These are phyloP conservation scores for Talaromyces adpressus DNA, from an alignment of 495 filamentous ascomycete species.

Conservation along the genomic window DNA sequence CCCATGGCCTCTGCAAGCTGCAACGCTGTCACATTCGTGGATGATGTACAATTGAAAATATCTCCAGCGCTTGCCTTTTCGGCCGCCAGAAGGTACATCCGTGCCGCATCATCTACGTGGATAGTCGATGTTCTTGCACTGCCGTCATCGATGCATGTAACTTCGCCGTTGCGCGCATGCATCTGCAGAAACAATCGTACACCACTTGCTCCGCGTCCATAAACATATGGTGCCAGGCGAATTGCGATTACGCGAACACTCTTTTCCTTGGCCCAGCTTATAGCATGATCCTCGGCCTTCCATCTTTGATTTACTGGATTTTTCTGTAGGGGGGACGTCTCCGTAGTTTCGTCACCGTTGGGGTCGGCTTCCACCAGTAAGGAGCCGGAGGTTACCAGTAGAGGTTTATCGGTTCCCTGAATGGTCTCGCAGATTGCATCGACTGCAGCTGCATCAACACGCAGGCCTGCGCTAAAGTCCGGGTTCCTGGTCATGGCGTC, in stretches of 20 bases:
- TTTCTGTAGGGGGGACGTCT: constrained; percentile 15
- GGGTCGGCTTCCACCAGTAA: constrained; percentile 23
- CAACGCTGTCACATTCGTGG: constrained; percentile 18
- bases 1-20: constrained; percentile 25
- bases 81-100: constrained; percentile 29
- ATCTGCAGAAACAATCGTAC: constrained; percentile 19
- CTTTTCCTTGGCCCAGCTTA: constrained; percentile 13
- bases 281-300: constrained; percentile 17
- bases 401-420: constrained; percentile 21
- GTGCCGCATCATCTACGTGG: constrained; percentile 37
- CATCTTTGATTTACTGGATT: constrained; percentile 19
- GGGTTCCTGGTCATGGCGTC: constrained; percentile 11
- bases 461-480: constrained; percentile 9
- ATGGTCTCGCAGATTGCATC: constrained; percentile 25
- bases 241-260: constrained; percentile 25
- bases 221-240: constrained; percentile 32
- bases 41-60: constrained; percentile 21
- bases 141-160: constrained; percentile 15
- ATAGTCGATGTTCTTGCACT: constrained; percentile 17
- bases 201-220: constrained; percentile 35
- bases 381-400: constrained; percentile 27
- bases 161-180: constrained; percentile 14
- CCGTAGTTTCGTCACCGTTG: constrained; percentile 25
- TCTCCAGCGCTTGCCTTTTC: constrained; percentile 20
- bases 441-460: constrained; percentile 21